These are phyloP conservation scores for Flaveria bidentis DNA, from an alignment of 129 eudicot species.

Conservation along the genomic window DNA sequence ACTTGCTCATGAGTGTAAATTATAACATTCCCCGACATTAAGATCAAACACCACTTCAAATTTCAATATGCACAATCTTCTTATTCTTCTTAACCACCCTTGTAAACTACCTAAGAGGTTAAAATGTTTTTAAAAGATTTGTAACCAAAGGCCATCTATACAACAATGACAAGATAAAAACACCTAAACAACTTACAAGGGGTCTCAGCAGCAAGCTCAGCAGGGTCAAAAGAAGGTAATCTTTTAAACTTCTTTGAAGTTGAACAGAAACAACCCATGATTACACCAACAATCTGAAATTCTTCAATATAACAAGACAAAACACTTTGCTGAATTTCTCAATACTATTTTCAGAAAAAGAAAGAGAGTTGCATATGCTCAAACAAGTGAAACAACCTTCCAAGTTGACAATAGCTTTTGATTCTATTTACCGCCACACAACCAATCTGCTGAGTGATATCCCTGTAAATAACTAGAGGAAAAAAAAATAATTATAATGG, in stretches of 20 bases:
- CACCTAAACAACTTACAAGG: conserved; percentile 32
- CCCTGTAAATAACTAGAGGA: conserved; percentile 19
- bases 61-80: neutral
- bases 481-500: neutral
- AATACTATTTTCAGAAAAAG: neutral
- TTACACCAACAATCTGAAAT: conserved; percentile 19
- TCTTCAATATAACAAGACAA: conserved; percentile 11
- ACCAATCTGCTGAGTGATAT: conserved; percentile 25
- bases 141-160: conserved; percentile 6
- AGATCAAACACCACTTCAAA: conserved; percentile 4
- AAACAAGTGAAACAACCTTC: conserved; percentile 9
- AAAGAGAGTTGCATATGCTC: conserved; percentile 12
- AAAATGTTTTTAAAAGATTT: neutral
- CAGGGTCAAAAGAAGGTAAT: conserved; percentile 26
- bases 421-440: conserved; percentile 3
- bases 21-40: neutral
- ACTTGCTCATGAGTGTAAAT: neutral
- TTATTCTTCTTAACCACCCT: conserved; percentile 11
- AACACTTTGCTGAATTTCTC: conserved; percentile 4
- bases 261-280: conserved; percentile 39
- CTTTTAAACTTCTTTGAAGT: conserved; percentile 27
- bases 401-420: conserved; percentile 19
- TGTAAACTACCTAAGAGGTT: conserved; percentile 17
- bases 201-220: conserved; percentile 40
- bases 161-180: conserved; percentile 16